These are phyloP conservation scores for Moesziomyces parantarcticus DNA, from an alignment of 1,284 basidiomycete genomes.

Conservation along the genomic window DNA sequence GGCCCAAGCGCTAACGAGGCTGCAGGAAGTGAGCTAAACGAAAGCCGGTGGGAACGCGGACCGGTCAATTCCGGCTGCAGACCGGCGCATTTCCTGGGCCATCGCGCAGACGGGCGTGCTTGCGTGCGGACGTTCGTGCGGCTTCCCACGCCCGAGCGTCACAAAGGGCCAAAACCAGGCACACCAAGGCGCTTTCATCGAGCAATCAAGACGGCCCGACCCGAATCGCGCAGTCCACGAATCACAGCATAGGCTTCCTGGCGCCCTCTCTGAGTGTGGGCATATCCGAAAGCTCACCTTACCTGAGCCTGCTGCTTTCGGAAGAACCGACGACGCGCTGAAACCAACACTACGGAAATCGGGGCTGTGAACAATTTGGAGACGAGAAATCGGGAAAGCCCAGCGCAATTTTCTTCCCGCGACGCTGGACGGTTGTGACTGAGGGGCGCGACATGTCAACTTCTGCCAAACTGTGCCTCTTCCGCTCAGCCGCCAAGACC, in stretches of 20 bases:
- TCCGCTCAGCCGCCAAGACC: neutral
- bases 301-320: neutral
- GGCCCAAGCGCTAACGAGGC: too few species aligned
- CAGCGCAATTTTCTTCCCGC: neutral
- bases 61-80: too few species aligned
- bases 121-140: neutral
- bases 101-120: too few species aligned
- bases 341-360: conserved; percentile 8
- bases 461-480: conserved; percentile 13
- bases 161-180: neutral
- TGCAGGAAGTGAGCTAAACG: too few species aligned
- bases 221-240: too few species aligned
- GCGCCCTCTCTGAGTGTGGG: too few species aligned
- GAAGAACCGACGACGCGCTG: neutral
- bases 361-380: too few species aligned
- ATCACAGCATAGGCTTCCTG: too few species aligned
- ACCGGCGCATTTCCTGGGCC: neutral
- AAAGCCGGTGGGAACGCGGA: too few species aligned
- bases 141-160: neutral
- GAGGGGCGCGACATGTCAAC: conserved; percentile 42
- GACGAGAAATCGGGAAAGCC: neutral
- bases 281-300: too few species aligned
- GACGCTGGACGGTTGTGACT: conserved; percentile 2
- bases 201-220: neutral
- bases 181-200: neutral